Percentiles rank a stretch among this genome's conserved stretches.
These are phyloP conservation scores for Stagonosporopsis cucurbitacearum DNA, from an alignment of 2,329 filamentous ascomycete species.

Conservation along the genomic window DNA sequence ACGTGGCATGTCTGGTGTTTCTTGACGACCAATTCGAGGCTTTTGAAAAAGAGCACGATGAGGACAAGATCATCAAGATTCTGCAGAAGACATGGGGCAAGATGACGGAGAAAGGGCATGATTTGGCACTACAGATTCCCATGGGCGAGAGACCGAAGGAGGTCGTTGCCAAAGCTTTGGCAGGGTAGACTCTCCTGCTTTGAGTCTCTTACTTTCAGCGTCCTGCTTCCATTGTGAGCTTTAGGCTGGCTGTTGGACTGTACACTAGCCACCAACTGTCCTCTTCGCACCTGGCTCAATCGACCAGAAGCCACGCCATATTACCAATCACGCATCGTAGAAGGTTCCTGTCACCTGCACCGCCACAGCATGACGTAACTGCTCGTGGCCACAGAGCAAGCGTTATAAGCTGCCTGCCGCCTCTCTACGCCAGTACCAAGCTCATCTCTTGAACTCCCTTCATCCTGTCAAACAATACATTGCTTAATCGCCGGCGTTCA, in stretches of 20 bases:
- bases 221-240: neutral
- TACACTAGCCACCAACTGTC: too few species aligned
- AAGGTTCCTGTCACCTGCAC: constrained; percentile 11
- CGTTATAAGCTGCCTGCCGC: neutral
- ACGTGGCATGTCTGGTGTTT: constrained; percentile 87
- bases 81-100: constrained; percentile 52
- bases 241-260: neutral
- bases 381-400: neutral
- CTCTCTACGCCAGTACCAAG: neutral
- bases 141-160: constrained; percentile 40
- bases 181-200: constrained; percentile 19
- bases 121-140: constrained; percentile 44
- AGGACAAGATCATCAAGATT: constrained; percentile 73
- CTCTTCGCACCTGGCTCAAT: too few species aligned
- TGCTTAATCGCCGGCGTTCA: neutral
- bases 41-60: constrained; percentile 75
- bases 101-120: constrained; percentile 46
- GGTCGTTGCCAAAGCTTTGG: constrained; percentile 44
- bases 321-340: neutral
- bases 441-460: too few species aligned
- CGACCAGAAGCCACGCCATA: neutral
- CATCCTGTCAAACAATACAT: neutral
- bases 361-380: constrained; percentile 11
- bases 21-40: constrained; percentile 84
- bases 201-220: neutral